phyloP scores from a whole-genome alignment of 306 rosid genomes.

The Quercus wislizeni region DNA sequence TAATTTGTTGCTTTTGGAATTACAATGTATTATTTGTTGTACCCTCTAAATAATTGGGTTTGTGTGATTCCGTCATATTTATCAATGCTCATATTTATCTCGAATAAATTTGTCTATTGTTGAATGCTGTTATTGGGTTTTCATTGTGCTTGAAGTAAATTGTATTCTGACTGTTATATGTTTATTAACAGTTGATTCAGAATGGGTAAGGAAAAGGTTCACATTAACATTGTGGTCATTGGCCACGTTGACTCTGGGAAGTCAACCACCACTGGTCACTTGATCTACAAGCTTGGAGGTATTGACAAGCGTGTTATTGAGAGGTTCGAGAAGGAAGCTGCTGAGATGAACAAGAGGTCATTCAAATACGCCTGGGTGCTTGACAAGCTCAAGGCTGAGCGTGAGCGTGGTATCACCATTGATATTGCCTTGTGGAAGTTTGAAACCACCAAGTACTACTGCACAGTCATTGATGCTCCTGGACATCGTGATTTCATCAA shows the following conservation, averaged over 20 bases:
- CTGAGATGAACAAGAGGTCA: constrained; percentile 96
- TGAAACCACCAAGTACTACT: constrained; percentile 85
- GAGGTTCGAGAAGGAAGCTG: constrained; percentile 91
- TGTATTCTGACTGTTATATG: too few species aligned
- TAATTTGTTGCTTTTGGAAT: too few species aligned
- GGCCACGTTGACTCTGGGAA: constrained; percentile 96
- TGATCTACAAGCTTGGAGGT: constrained; percentile 95
- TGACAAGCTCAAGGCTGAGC: constrained; percentile 97
- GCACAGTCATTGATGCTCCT: constrained; percentile 93
- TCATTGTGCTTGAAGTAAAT: too few species aligned
- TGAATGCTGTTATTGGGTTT: too few species aligned
- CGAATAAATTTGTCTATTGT: too few species aligned
- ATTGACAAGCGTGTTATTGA: constrained; percentile 96
- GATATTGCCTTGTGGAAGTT: constrained; percentile 95
- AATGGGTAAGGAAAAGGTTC: constrained; percentile 55
- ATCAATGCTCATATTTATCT: too few species aligned
- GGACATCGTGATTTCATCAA: constrained; percentile 93
- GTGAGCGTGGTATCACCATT: constrained; percentile 91
- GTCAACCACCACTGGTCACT: constrained; percentile 85
- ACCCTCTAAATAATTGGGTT: too few species aligned
- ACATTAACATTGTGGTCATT: constrained; percentile 90
- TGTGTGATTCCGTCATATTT: too few species aligned
- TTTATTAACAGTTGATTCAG: too few species aligned
- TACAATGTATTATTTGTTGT: too few species aligned
- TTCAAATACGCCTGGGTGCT: constrained; percentile 98